A percentile compares a stretch with the other conserved stretches of the same genome.
Evolutionary conservation across 208 protist genomes (phyloP).

Genomic region (Crithidia fasciculata): DNA sequence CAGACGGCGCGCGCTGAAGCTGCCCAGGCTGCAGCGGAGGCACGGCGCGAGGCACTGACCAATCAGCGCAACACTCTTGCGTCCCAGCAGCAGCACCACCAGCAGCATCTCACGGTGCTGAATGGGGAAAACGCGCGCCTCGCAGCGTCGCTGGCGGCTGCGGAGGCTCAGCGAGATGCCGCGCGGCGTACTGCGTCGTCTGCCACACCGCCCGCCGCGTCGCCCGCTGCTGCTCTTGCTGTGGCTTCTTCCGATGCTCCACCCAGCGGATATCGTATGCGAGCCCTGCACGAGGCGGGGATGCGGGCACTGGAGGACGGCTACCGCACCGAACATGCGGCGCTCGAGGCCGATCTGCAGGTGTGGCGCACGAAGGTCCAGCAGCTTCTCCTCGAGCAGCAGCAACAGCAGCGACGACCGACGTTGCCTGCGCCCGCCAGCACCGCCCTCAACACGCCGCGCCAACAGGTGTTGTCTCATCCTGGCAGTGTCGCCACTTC

Average conservation of each 20-base stretch:
- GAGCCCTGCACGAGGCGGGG: slow-evolving; percentile 29
- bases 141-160: background rate
- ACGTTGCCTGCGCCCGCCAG: background rate
- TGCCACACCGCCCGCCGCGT: background rate
- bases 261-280: slow-evolving; percentile 13
- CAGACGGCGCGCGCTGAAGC: slow-evolving; percentile 15
- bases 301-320: slow-evolving; percentile 41
- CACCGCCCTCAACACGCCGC: slow-evolving; percentile 25
- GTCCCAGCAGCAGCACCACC: slow-evolving; percentile 13
- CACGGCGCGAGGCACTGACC: background rate
- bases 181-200: background rate
- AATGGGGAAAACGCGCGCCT: slow-evolving; percentile 12
- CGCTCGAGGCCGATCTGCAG: slow-evolving; percentile 34
- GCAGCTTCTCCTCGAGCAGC: slow-evolving; percentile 1
- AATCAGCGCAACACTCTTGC: slow-evolving; percentile 6
- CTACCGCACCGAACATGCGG: slow-evolving; percentile 41
- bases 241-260: background rate
- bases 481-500: background rate
- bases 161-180: background rate
- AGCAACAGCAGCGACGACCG: slow-evolving; percentile 9
- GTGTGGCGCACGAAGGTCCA: slow-evolving; percentile 23
- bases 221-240: background rate
- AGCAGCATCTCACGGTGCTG: slow-evolving; percentile 18
- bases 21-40: slow-evolving; percentile 8
- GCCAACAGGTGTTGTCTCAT: slow-evolving; percentile 15